These are phyloP conservation scores for Odontarrhena argentea DNA, from an alignment of 345 rosid species.

Conservation along the genomic window DNA sequence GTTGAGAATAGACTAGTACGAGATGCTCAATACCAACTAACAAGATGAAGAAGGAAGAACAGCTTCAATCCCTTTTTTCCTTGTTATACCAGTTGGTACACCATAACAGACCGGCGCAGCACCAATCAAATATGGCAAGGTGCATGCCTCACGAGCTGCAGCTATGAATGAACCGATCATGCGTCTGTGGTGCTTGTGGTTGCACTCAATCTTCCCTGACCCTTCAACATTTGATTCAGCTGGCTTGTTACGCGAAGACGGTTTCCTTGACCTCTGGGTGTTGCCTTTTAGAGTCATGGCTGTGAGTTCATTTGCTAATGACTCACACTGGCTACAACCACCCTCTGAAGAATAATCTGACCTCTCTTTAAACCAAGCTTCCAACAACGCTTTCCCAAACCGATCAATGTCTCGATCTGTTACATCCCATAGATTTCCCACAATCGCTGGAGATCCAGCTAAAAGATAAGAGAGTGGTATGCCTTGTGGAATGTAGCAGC, in stretches of 20 bases:
- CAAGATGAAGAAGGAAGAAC: slow-evolving; percentile 23
- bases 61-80: slow-evolving; percentile 47
- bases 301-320: slow-evolving; percentile 56
- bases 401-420: slow-evolving; percentile 93
- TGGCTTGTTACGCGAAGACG: slow-evolving; percentile 43
- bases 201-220: slow-evolving; percentile 40
- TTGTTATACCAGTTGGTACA: slow-evolving; percentile 78
- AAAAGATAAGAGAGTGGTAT: slow-evolving; percentile 65
- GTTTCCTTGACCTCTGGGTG: slow-evolving; percentile 46
- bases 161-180: slow-evolving; percentile 78
- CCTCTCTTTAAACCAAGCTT: slow-evolving; percentile 79
- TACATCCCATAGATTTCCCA: slow-evolving; percentile 93
- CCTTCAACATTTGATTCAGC: slow-evolving; percentile 31
- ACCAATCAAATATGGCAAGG: slow-evolving; percentile 70
- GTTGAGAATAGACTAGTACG: neutral
- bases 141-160: slow-evolving; percentile 74
- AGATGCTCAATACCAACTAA: slow-evolving; percentile 4
- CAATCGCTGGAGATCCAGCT: slow-evolving; percentile 81
- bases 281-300: slow-evolving; percentile 53
- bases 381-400: slow-evolving; percentile 76
- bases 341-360: slow-evolving; percentile 38
- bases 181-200: slow-evolving; percentile 48
- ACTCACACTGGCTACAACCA: slow-evolving; percentile 49
- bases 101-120: slow-evolving; percentile 98
- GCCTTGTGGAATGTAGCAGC: slow-evolving; percentile 80